These are phyloP conservation scores for Boletus vermiculosoides DNA, from an alignment of 768 basidiomycete genomes.

Conservation along the genomic window DNA sequence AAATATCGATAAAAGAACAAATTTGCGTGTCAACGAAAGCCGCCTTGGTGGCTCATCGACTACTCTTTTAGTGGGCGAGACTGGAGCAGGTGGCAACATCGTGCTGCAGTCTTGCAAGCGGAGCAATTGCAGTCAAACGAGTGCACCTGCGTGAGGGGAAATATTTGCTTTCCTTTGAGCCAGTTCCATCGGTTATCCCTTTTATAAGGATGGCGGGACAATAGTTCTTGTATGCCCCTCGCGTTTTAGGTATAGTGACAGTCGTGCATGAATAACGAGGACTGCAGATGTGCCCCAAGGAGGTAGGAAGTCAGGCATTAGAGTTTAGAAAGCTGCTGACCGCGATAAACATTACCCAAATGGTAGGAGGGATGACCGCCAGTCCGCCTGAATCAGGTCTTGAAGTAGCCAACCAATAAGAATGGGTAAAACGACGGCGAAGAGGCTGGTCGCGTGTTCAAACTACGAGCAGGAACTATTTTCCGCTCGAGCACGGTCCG, in stretches of 20 bases:
- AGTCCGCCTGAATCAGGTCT: neutral
- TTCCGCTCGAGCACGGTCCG: neutral
- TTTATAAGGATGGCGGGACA: neutral
- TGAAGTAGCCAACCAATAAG: neutral
- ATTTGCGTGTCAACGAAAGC: conserved; percentile 28
- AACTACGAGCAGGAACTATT: neutral
- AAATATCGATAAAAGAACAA: conserved; percentile 35
- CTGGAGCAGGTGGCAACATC: conserved; percentile 13
- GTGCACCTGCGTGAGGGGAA: neutral
- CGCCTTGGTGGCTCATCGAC: conserved; percentile 1
- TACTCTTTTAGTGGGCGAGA: neutral
- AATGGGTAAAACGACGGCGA: neutral
- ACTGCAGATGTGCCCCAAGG: neutral
- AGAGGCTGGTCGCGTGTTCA: neutral
- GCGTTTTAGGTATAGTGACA: neutral
- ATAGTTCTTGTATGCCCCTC: neutral
- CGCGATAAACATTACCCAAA: neutral
- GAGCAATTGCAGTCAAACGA: neutral
- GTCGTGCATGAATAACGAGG: neutral
- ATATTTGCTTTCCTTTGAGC: neutral
- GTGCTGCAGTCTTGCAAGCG: neutral
- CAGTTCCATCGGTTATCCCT: neutral
- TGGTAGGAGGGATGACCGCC: neutral
- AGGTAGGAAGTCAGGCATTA: neutral
- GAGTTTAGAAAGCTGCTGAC: neutral